A percentile compares a stretch with the other conserved stretches of the same genome.
Conservation (phyloP, 768 basidiomycete genomes). For the Filobasidium floriforme region DNA sequence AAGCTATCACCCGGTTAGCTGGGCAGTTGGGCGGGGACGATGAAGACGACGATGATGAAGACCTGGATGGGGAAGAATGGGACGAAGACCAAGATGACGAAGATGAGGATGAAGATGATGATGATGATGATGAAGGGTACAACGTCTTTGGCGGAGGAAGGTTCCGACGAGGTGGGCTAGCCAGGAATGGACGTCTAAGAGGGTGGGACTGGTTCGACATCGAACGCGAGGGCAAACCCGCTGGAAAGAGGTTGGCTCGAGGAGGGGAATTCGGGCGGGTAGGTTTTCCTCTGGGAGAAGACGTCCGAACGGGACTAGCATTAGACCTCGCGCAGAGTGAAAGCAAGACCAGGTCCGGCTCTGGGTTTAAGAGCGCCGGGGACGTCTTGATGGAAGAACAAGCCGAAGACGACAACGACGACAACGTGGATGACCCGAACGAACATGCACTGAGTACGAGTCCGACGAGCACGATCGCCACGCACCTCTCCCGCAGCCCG, state of each 20-base stretch:
- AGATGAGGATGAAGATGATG: slow-evolving; percentile 12
- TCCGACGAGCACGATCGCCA: slow-evolving; percentile 3
- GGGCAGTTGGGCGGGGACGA: slow-evolving; percentile 13
- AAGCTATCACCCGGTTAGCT: not conserved
- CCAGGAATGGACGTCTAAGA: slow-evolving; percentile 7
- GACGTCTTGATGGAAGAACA: not conserved
- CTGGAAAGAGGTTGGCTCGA: slow-evolving; percentile 28
- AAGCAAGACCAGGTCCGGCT: no score
- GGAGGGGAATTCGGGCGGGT: slow-evolving; percentile 40
- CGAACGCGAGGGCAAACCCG: slow-evolving; percentile 29
- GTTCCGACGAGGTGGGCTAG: slow-evolving; percentile 6
- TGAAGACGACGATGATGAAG: slow-evolving; percentile 6
- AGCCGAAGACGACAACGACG: no score
- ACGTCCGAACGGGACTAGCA: not conserved
- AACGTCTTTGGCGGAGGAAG: slow-evolving; percentile 1
- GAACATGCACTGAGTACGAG: not conserved
- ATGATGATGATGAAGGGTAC: slow-evolving; percentile 7
- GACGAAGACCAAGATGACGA: slow-evolving; percentile 22
- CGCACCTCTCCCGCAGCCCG: not conserved
- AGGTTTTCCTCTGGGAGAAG: slow-evolving; percentile 18
- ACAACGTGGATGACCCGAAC: not conserved
- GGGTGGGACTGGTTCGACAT: slow-evolving; percentile 34
- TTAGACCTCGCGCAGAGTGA: no score
- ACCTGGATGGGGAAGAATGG: slow-evolving; percentile 7
- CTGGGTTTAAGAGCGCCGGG: not conserved